These are phyloP conservation scores for Tilletia caries DNA, from an alignment of 1,284 basidiomycete genomes.

Conservation along the genomic window DNA sequence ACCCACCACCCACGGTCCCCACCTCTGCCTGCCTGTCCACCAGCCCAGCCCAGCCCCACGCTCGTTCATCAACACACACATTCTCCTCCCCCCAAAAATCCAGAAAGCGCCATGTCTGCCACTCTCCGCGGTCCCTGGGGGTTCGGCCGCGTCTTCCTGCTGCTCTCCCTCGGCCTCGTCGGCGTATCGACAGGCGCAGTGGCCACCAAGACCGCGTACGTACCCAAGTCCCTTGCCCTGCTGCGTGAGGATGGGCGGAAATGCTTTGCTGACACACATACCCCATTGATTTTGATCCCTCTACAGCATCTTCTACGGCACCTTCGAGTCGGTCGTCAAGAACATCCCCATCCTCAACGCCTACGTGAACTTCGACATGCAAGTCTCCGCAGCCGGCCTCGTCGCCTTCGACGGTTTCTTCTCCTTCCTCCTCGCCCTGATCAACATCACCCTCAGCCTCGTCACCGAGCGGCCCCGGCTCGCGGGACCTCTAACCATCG, in stretches of 20 bases:
- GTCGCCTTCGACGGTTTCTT: constrained; percentile 13
- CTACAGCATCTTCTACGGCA: constrained; percentile 11
- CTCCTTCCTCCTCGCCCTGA: constrained; percentile 12
- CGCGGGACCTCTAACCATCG: not conserved
- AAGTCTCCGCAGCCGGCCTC: not conserved
- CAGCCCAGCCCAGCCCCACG: too few relatives aligned
- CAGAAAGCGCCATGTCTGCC: not conserved
- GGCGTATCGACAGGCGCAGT: not conserved
- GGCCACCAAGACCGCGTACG: not conserved
- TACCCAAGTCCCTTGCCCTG: not conserved
- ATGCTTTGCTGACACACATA: too few relatives aligned
- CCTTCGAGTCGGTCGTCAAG: not conserved
- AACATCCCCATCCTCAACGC: constrained; percentile 9
- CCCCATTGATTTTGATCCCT: not conserved
- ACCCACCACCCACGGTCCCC: too few relatives aligned
- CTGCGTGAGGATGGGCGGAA: not conserved
- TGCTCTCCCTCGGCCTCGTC: not conserved
- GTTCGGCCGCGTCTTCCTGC: not conserved
- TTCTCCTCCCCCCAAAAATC: too few relatives aligned
- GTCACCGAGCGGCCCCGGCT: constrained; percentile 5
- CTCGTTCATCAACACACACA: too few relatives aligned
- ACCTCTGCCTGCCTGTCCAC: too few relatives aligned
- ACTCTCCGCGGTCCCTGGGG: not conserved
- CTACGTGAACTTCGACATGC: not conserved
- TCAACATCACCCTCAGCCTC: constrained; percentile 13